These are phyloP conservation scores for Monilinia vaccinii-corymbosi DNA, from an alignment of 2,329 filamentous ascomycete species.

Conservation along the genomic window DNA sequence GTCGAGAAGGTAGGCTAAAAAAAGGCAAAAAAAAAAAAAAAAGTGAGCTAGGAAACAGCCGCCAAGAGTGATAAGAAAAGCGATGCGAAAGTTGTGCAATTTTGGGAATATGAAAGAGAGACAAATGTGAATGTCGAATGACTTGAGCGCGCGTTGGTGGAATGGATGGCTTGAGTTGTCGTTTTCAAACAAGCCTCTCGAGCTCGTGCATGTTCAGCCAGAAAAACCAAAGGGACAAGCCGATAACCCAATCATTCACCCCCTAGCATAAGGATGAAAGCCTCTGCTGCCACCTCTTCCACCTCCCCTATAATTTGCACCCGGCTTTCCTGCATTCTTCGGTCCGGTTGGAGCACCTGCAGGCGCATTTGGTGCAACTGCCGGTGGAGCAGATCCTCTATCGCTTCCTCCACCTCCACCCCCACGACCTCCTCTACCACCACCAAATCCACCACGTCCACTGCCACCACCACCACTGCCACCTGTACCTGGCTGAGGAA, in stretches of 20 bases:
- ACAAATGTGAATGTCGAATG: not conserved
- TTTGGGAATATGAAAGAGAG: not conserved
- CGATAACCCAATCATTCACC: conserved; percentile 9
- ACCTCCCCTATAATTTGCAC: conserved; percentile 88
- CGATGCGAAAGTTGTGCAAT: not conserved
- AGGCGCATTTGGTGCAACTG: conserved; percentile 43
- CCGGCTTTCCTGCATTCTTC: conserved; percentile 86
- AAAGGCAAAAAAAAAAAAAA: no score
- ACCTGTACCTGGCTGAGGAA: conserved; percentile 56
- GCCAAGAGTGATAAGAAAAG: not conserved
- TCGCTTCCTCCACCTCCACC: conserved; percentile 23
- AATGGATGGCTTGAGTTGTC: not conserved
- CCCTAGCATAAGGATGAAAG: conserved; percentile 65
- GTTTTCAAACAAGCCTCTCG: not conserved
- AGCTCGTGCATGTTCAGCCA: not conserved
- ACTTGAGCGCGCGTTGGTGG: not conserved
- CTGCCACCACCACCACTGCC: conserved; percentile 32
- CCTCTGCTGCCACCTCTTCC: conserved; percentile 68
- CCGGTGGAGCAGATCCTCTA: conserved; percentile 28
- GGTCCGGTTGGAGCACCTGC: conserved; percentile 88
- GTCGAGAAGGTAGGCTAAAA: not conserved
- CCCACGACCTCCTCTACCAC: conserved; percentile 20
- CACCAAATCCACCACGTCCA: conserved; percentile 34
- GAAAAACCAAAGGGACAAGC: not conserved
- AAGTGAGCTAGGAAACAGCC: not conserved